Base-by-base conservation (phyloP, 495 filamentous ascomycete species). In the Tuber microsphaerosporum region DNA sequence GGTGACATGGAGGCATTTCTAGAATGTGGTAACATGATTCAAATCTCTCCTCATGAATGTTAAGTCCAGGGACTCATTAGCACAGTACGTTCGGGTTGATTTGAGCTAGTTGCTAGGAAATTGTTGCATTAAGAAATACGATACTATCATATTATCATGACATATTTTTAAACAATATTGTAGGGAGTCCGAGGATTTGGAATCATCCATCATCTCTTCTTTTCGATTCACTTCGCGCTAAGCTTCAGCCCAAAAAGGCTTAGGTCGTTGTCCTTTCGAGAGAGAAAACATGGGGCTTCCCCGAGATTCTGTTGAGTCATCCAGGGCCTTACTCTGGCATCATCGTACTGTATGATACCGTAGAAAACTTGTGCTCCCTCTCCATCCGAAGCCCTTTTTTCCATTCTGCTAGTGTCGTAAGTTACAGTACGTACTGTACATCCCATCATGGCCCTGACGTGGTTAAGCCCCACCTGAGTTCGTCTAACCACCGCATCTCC, bases 11-110 rank as follows among this genome's bases (percentile, higher is more conserved):
- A 19, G 56, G 17, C 34, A 65, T 16, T 65, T 65, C 56, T 65
- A 65, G 56, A 65, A 65, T 65, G 56, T 34, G 56, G 34, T 65
- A 65, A 65, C 56, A 65, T 26, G 56, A 65, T 65, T 65, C 26
- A 65, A 65, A 65, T 65, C 56, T 65, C 56, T 34, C 56, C 56
- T 65, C 56, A 65, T 65, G 56, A 34, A 65, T 65, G 56, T 65
- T 34, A 65, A 65, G 56, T 65, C 26, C 12, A 26, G 0, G 56
- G 31, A 34, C 34, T 65, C 56, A 34, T 34, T 65, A 7, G 56
- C 34, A 65, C 12, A 34, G 56, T 17, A 65, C 56, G 56, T 65
- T 61, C 26, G n/a, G 51, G n/a, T n/a, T 61, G 51, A 1, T 61
- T 61, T 65, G 56, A 65, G 26, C 14, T 65, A 7, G 56, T 19